phyloP scores from a whole-genome alignment of 2,329 filamentous ascomycete genomes.

The Geoglossum cookeanum region DNA sequence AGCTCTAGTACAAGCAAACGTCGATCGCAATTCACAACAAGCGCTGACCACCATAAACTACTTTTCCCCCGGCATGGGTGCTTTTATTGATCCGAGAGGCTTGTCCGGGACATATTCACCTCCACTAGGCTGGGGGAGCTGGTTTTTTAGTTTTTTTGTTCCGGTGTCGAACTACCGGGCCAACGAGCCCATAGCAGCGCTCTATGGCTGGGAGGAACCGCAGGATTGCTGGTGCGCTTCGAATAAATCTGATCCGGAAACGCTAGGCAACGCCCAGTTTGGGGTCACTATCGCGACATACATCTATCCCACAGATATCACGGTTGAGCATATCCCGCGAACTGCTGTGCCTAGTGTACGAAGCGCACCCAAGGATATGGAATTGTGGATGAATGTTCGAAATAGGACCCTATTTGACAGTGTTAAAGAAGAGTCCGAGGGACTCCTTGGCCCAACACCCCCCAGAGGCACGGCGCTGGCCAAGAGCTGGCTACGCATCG shows the following conservation, averaged over 20 bases:
- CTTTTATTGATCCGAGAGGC: conserved; percentile 37
- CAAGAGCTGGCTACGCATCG: not conserved
- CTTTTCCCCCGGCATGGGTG: conserved; percentile 47
- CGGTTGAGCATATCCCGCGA: conserved; percentile 51
- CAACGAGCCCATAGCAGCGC: conserved; percentile 30
- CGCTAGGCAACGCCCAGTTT: conserved; percentile 20
- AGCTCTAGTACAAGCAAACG: conserved; percentile 27
- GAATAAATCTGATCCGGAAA: conserved; percentile 19
- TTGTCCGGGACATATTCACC: conserved; percentile 27
- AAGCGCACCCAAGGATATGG: conserved; percentile 46
- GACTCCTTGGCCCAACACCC: not conserved
- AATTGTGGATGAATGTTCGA: conserved; percentile 38
- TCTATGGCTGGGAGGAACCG: conserved; percentile 54
- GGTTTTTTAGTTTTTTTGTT: not conserved
- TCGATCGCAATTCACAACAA: conserved; percentile 25
- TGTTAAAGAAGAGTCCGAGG: not conserved
- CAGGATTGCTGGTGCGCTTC: conserved; percentile 75
- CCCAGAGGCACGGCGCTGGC: not conserved
- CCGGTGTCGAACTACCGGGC: not conserved
- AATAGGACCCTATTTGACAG: not conserved
- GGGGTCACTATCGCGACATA: conserved; percentile 20
- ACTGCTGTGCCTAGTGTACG: conserved; percentile 40
- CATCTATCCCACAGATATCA: conserved; percentile 48
- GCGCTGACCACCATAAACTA: conserved; percentile 48
- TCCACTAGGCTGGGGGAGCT: not conserved